Evolutionary conservation across 2,329 filamentous ascomycete genomes (phyloP).

Genomic region (Emmonsiellopsis sp.): DNA sequence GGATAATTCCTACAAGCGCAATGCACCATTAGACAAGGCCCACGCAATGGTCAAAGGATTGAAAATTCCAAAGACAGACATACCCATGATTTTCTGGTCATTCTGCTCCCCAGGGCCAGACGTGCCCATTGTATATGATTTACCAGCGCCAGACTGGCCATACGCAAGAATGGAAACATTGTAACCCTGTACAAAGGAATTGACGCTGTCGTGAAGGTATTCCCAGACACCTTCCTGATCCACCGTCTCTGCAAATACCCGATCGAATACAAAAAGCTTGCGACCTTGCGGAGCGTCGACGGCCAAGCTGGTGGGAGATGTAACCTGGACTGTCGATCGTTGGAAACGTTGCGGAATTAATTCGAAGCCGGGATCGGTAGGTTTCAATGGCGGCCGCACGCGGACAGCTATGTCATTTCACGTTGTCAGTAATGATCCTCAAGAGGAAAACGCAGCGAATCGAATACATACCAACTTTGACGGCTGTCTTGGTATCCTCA

Average conservation of each 20-base stretch:
- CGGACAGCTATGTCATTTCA: constrained; percentile 60
- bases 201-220: constrained; percentile 82
- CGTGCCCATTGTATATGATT: constrained; percentile 98
- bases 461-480: constrained; percentile 79
- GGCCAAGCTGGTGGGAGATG: constrained; percentile 70
- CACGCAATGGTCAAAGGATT: background rate
- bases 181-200: constrained; percentile 87
- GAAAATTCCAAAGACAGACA: constrained; percentile 23
- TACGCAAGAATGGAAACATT: constrained; percentile 97
- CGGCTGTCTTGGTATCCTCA: constrained; percentile 80
- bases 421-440: background rate
- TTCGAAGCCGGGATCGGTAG: constrained; percentile 83
- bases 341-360: constrained; percentile 94
- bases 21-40: background rate
- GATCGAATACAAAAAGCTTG: constrained; percentile 94
- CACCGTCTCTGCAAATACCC: constrained; percentile 77
- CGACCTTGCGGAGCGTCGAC: constrained; percentile 88
- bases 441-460: background rate
- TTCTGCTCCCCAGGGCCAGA: constrained; percentile 72
- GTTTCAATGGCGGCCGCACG: constrained; percentile 74
- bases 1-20: constrained; percentile 69
- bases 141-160: constrained; percentile 92
- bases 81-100: constrained; percentile 67
- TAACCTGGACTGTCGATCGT: constrained; percentile 82
- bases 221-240: constrained; percentile 89